Conservation (phyloP, 1,284 basidiomycete genomes). For the Coniferiporia weirii region DNA sequence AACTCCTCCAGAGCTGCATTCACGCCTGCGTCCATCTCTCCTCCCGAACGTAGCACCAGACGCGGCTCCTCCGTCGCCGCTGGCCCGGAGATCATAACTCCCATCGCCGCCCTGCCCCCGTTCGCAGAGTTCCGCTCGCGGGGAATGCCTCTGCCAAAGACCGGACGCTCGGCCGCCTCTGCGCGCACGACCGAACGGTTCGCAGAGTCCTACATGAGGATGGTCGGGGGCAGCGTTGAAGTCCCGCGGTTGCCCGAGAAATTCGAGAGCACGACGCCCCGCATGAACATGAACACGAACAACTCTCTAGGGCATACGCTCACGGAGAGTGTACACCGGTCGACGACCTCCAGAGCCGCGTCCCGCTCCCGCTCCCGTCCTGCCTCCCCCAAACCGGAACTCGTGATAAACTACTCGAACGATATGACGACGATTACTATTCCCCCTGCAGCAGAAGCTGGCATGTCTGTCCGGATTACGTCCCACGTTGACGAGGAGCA, state of each 20-base stretch:
- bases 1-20: not conserved
- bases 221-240: not conserved
- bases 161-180: not conserved
- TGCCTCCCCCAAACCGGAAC: not conserved
- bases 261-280: not conserved
- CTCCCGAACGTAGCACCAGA: not conserved
- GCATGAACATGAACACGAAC: not conserved
- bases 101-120: not conserved
- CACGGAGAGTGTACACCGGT: not conserved
- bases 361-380: not conserved
- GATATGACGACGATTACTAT: constrained; percentile 8
- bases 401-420: constrained; percentile 9
- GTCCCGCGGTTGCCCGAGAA: not conserved
- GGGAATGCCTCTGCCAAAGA: not conserved
- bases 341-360: not conserved
- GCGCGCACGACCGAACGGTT: not conserved
- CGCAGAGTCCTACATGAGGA: not conserved
- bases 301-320: not conserved
- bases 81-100: not conserved
- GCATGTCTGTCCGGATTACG: not conserved
- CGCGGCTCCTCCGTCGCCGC: not conserved
- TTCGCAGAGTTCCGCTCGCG: not conserved
- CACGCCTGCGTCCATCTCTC: not conserved
- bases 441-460: constrained; percentile 4
- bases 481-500: not conserved